phyloP scores from a whole-genome alignment of 441 rosid genomes.

The Pelargonium cotyledonis region DNA sequence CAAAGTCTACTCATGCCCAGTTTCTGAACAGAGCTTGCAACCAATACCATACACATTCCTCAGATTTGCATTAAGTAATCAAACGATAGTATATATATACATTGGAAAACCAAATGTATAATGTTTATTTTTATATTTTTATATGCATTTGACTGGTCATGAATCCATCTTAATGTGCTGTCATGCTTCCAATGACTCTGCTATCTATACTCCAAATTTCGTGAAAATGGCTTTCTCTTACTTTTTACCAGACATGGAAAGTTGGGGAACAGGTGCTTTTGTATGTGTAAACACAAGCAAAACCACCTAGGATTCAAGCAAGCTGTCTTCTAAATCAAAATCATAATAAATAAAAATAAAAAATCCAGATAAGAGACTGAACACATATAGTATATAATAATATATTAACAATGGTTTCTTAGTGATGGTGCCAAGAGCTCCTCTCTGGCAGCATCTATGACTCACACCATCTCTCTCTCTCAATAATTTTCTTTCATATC shows the following conservation, averaged over 20 bases:
- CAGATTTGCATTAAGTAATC: no score
- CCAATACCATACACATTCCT: no score
- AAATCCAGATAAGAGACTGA: slow-evolving; percentile 27
- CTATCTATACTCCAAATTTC: slow-evolving; percentile 41
- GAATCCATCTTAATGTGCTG: slow-evolving; percentile 1
- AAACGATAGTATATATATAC: neutral
- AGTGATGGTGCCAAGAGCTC: slow-evolving; percentile 36
- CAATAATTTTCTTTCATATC: slow-evolving; percentile 11
- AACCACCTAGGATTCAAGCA: slow-evolving; percentile 39
- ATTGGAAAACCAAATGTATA: slow-evolving; percentile 20
- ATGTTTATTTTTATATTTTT: neutral
- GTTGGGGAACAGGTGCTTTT: no score
- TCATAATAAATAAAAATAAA: neutral
- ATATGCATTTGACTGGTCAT: slow-evolving; percentile 24
- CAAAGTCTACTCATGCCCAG: no score
- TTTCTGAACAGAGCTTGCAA: no score
- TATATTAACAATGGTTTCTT: slow-evolving; percentile 2
- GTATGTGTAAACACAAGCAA: no score
- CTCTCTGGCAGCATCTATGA: slow-evolving; percentile 38
- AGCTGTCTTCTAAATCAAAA: no score
- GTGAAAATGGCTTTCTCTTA: slow-evolving; percentile 25
- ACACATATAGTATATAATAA: slow-evolving; percentile 12
- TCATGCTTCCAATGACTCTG: no score
- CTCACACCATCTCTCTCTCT: slow-evolving; percentile 25
- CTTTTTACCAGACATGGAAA: slow-evolving; percentile 42